phyloP scores from a whole-genome alignment of 192 early-diverging fungal species.

The Dissophora globulifera region DNA sequence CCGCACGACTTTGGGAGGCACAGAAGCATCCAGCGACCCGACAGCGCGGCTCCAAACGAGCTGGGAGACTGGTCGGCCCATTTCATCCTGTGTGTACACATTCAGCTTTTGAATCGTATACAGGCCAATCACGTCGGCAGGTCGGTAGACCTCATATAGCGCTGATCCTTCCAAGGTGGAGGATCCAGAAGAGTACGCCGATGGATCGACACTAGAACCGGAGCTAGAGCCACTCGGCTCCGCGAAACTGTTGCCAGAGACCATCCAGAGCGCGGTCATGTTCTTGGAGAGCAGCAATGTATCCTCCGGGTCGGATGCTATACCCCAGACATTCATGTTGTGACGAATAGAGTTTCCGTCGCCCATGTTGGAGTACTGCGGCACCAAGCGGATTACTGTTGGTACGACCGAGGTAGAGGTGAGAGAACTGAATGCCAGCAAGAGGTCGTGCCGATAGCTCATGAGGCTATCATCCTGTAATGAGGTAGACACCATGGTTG shows the following conservation, averaged over 20 bases:
- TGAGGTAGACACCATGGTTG: slow-evolving; percentile 4
- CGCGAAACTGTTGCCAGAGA: background rate
- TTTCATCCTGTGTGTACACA: background rate
- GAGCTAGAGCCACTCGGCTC: background rate
- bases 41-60: background rate
- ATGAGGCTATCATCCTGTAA: background rate
- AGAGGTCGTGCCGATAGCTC: background rate
- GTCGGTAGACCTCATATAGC: background rate
- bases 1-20: background rate
- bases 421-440: background rate
- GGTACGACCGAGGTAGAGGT: background rate
- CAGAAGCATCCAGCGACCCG: background rate
- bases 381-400: background rate
- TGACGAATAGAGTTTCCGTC: no score
- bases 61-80: background rate
- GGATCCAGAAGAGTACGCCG: no score
- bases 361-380: background rate
- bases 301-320: background rate
- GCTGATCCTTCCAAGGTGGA: background rate
- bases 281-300: background rate
- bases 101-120: background rate
- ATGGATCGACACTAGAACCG: background rate
- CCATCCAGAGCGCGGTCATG: slow-evolving; percentile 2
- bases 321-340: no score
- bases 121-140: background rate